These are phyloP conservation scores for Peronosclerospora sorghi DNA, from an alignment of 352 stramenopile species.

Conservation along the genomic window DNA sequence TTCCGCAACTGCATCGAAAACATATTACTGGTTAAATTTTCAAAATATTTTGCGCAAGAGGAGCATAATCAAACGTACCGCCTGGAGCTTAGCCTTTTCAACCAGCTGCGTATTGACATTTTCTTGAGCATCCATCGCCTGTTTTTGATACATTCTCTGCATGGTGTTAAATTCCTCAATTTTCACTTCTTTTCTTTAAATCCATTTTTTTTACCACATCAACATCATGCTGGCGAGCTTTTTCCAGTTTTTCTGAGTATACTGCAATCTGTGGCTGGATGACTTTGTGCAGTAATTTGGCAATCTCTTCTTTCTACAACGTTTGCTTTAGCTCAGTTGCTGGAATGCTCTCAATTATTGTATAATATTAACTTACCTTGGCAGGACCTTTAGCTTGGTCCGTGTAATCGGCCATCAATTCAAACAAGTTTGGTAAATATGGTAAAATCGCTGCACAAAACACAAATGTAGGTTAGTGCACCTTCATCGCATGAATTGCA, in stretches of 20 bases:
- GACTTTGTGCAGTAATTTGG: constrained; percentile 46
- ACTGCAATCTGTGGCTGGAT: constrained; percentile 46
- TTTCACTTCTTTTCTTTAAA: constrained; percentile 45
- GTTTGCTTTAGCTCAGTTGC: too few species aligned
- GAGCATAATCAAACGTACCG: constrained; percentile 10
- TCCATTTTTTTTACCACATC: constrained; percentile 37
- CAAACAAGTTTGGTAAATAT: constrained; percentile 60
- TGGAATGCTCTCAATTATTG: too few species aligned
- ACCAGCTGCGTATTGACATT: constrained; percentile 57
- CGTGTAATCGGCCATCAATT: constrained; percentile 61
- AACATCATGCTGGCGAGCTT: constrained; percentile 47
- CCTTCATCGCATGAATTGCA: neutral
- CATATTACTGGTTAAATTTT: neutral
- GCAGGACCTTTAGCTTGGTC: constrained; percentile 47
- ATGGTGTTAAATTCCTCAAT: constrained; percentile 41
- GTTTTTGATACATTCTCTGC: constrained; percentile 47
- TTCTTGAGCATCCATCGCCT: constrained; percentile 40
- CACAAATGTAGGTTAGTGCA: neutral
- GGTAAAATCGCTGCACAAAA: constrained; percentile 48
- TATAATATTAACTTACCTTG: constrained; percentile 29
- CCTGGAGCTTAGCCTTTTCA: constrained; percentile 51
- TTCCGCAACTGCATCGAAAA: constrained; percentile 42
- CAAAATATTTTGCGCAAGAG: neutral
- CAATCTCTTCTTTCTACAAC: constrained; percentile 50
- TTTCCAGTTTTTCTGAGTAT: constrained; percentile 41